phyloP scores from a whole-genome alignment of 306 rosid species.

The Albizia julibrissin region DNA sequence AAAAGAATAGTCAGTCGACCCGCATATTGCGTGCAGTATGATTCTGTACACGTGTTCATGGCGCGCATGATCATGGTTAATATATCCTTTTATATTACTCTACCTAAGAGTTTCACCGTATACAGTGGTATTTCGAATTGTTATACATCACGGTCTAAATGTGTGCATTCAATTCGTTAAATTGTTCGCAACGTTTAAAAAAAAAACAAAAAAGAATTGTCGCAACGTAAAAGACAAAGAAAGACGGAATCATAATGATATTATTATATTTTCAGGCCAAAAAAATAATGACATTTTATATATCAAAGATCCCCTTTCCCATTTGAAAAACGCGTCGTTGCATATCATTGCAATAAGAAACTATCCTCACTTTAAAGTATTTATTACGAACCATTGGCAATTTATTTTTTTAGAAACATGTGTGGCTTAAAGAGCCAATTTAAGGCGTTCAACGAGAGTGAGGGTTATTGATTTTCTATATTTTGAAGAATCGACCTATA shows the following conservation, averaged over 20 bases:
- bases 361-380: background rate
- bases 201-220: no score
- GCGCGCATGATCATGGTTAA: background rate
- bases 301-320: background rate
- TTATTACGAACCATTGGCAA: background rate
- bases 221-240: background rate
- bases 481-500: background rate
- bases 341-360: background rate
- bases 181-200: no score
- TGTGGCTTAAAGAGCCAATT: background rate
- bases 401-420: no score
- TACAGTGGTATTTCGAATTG: background rate
- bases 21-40: no score
- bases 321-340: background rate
- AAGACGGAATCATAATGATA: background rate
- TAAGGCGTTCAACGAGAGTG: no score
- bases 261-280: background rate
- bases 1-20: background rate
- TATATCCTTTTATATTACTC: background rate
- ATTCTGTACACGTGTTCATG: background rate
- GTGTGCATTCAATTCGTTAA: background rate
- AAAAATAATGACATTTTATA: background rate
- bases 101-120: no score
- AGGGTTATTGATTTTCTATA: background rate
- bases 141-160: background rate